Percentiles rank a stretch among this genome's conserved stretches.
Conservation (phyloP, 805 yeast species). For the Ogataea nonfermentans region DNA sequence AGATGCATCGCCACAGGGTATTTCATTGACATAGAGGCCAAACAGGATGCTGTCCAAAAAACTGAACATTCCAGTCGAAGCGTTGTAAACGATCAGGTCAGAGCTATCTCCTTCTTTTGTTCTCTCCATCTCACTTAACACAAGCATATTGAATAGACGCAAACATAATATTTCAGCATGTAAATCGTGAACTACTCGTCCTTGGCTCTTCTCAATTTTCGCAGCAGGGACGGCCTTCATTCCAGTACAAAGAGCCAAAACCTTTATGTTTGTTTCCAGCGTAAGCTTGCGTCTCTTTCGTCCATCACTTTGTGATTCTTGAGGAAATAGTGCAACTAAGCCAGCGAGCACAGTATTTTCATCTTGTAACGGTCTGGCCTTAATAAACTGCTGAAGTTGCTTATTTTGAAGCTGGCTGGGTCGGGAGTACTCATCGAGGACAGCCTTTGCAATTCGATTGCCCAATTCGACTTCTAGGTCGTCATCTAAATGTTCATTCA, state of each 20-base stretch:
- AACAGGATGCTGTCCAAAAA: slow-evolving; percentile 32
- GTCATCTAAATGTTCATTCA: slow-evolving; percentile 4
- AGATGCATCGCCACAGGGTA: slow-evolving; percentile 92
- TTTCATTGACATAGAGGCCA: slow-evolving; percentile 65
- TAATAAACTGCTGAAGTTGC: slow-evolving; percentile 10
- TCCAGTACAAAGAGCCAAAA: slow-evolving; percentile 70
- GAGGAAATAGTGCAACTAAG: slow-evolving; percentile 45
- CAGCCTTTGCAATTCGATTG: slow-evolving; percentile 15
- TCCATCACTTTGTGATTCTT: slow-evolving; percentile 6
- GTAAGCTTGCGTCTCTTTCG: slow-evolving; percentile 10
- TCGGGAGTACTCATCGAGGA: slow-evolving; percentile 16
- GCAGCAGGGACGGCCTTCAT: slow-evolving; percentile 71
- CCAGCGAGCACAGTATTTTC: slow-evolving; percentile 91
- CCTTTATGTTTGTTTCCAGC: slow-evolving; percentile 22
- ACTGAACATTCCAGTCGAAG: slow-evolving; percentile 21
- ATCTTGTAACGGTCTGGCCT: slow-evolving; percentile 56
- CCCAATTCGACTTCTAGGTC: slow-evolving; percentile 12
- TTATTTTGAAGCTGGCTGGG: slow-evolving; percentile 14
- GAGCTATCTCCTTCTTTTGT: slow-evolving; percentile 14
- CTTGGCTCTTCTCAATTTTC: slow-evolving; percentile 39
- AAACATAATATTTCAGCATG: slow-evolving; percentile 86
- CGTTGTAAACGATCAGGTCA: slow-evolving; percentile 17
- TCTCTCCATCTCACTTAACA: slow-evolving; percentile 48
- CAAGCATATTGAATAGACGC: slow-evolving; percentile 62
- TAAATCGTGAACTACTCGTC: slow-evolving; percentile 74